Base-by-base conservation (phyloP, 805 yeast species). In the Saturnispora silvae region DNA sequence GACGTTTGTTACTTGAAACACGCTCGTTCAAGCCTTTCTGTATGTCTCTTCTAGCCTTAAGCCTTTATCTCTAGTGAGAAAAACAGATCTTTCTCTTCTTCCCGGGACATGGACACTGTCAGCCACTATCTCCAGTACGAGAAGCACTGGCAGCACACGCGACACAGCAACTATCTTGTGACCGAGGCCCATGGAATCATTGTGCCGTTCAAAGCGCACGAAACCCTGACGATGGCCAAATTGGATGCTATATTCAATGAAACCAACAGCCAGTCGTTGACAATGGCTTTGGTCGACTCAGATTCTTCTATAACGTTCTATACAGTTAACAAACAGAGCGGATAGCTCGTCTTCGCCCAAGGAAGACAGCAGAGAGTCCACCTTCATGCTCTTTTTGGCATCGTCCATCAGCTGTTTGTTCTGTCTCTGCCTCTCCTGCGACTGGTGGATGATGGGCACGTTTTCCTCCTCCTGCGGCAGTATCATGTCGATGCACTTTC, bases 251-350 rank as follows among this genome's bases (percentile, higher is more conserved):
- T 20, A 15, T 24, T 36, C 25, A 17, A 20, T 6, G n/a, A 31
- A 19, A 17, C 22, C 11, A 14, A 25, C 16, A 24, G 31, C 19
- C 14, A 13, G 11, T 17, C 26, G 26, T 14, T 36, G 20, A 20
- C 28, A n/a, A 13, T 36, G 4, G 39, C 31, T 7, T 16, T 36
- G 5, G 31, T 36, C 8, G 37, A 34, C n/a, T 36, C 39, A 36
- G 34, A 36, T 15, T 28, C 31, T n/a, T 14, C 39, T 18, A 31
- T 36, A 36, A 20, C 25, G 20, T 36, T 36, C 31, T 29, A 36
- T 26, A 36, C 31, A 26, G n/a, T 36, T n/a, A 32, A n/a, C 28
- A 36, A 36, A 31, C 26, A 36, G 27, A 5, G 4, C 6, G 2
- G 17, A 25, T 16, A 25, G 11, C 15, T 13, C n/a, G 19, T 16